Base-by-base conservation (phyloP, 352 stramenopile genomes). In the Pythium pyrilobum region DNA sequence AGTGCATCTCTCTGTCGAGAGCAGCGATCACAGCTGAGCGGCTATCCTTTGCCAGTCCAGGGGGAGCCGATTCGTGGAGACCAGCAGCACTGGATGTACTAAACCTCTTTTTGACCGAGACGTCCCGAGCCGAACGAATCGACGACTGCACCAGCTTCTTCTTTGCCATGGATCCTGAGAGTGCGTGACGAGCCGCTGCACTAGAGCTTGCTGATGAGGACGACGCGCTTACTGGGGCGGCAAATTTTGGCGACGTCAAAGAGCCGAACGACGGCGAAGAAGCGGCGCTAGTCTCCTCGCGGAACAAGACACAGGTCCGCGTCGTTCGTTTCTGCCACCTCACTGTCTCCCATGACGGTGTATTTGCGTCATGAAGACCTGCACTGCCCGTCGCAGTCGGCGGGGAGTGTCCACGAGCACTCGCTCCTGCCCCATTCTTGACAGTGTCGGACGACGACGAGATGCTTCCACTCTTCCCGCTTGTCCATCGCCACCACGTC, bases 401-500 rank as follows among this genome's bases (percentile, higher is more conserved):
- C n/a, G n/a, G n/a, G n/a, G n/a, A n/a, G n/a, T n/a, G n/a, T n/a
- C n/a, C n/a, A n/a, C n/a, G n/a, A n/a, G n/a, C n/a, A n/a, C n/a
- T n/a, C n/a, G n/a, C n/a, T n/a, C n/a, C n/a, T n/a, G n/a, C n/a
- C n/a, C n/a, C n/a, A n/a, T n/a, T n/a, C n/a, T n/a, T n/a, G n/a
- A n/a, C n/a, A n/a, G n/a, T n/a, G 31, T 72, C 60, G 13, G 75
- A 84, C 4, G 75, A 85, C 3, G 74, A 86, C 44, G 72, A 77
- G 43, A 84, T 67, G 33, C 58, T 81, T 51, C 79, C 79, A 48
- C 77, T 90, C 56, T 81, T 84, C 51, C 79, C 81, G 41, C 85
- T 77, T 2, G 68, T 87, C 79, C 79, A 92, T 49, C 77, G 75
- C 81, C 77, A 90, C 81, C 79, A 90, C 18, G 71, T 57, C 34